Conservation (phyloP, 2,329 filamentous ascomycete genomes). For the Fusarium sp. region DNA sequence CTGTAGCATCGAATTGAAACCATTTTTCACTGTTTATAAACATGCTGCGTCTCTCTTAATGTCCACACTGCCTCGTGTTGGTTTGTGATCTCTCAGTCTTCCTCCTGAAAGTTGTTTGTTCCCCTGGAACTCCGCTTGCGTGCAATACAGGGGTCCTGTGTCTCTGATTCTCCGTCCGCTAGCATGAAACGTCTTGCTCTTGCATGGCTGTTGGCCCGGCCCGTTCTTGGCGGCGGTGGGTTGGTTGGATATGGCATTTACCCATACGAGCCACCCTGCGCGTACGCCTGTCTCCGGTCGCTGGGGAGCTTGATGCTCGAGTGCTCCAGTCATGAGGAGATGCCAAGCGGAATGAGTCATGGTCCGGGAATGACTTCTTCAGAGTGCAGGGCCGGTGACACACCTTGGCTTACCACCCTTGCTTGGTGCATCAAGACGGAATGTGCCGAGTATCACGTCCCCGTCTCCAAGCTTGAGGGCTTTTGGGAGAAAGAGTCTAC, state of each 20-base stretch:
- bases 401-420: slow-evolving; percentile 4
- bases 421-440: slow-evolving; percentile 13
- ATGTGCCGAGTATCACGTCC: neutral
- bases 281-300: neutral
- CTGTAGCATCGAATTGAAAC: neutral
- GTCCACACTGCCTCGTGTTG: neutral
- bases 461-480: neutral
- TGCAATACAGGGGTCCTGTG: neutral
- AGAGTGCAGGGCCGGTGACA: neutral
- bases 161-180: neutral
- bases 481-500: slow-evolving; percentile 9
- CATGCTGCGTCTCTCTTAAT: neutral
- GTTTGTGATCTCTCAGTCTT: neutral
- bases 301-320: slow-evolving; percentile 2
- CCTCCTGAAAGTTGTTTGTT: neutral
- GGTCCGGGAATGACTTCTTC: neutral
- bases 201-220: neutral
- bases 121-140: neutral
- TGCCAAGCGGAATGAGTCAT: neutral
- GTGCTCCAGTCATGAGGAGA: slow-evolving; percentile 2
- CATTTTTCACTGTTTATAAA: neutral
- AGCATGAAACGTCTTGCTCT: neutral
- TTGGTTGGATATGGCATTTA: slow-evolving; percentile 12
- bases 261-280: slow-evolving; percentile 7
- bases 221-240: neutral